Evolutionary conservation across 2,329 filamentous ascomycete species (phyloP).

Genomic region (Passalora sequoiae): DNA sequence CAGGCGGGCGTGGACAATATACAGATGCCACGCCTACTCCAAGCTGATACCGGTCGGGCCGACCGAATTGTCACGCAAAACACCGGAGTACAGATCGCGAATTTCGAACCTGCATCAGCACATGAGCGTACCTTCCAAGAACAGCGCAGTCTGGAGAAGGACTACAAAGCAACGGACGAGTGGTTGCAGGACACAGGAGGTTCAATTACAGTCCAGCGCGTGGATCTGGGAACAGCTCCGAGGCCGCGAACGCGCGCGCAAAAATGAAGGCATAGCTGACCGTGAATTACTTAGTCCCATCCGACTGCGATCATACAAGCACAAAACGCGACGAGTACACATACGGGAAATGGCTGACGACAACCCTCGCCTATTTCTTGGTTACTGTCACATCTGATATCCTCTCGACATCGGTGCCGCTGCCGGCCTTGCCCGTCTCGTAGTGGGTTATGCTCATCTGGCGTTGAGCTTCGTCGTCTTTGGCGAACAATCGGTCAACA

Average conservation of each 20-base stretch:
- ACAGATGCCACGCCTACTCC: neutral
- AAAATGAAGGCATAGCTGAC: no score
- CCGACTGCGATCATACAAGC: neutral
- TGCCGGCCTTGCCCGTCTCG: conserved; percentile 1
- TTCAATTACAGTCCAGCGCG: no score
- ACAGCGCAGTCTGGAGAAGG: neutral
- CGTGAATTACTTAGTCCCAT: neutral
- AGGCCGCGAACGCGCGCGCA: no score
- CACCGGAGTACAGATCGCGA: neutral
- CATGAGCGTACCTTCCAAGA: neutral
- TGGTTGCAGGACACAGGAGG: no score
- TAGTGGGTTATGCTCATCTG: conserved; percentile 16
- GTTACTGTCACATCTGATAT: conserved; percentile 10
- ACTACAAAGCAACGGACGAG: neutral
- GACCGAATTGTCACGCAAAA: neutral
- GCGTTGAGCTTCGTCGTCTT: conserved; percentile 18
- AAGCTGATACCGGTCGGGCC: neutral
- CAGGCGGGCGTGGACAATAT: neutral
- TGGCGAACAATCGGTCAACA: conserved; percentile 61
- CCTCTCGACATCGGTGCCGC: conserved; percentile 10
- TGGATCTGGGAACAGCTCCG: no score
- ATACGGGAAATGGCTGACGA: no score
- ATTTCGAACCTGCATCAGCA: neutral
- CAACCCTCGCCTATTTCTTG: conserved; percentile 4
- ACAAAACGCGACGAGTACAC: neutral